Percentiles rank a stretch among this genome's conserved stretches.
Conservation (phyloP, 495 filamentous ascomycete genomes). For the Letharia columbiana region DNA sequence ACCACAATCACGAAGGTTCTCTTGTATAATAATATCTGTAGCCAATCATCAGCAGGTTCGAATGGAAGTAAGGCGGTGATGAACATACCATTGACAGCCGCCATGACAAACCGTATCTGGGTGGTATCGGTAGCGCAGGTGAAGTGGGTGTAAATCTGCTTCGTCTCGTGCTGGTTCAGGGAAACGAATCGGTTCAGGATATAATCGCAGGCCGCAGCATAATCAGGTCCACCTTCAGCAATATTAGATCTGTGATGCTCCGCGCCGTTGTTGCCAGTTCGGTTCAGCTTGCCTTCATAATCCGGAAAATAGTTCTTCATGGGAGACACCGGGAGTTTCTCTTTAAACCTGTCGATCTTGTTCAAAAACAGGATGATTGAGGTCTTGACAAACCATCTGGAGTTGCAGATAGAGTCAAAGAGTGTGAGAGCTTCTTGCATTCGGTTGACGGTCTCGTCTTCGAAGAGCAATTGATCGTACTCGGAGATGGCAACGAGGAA, state of each 20-base stretch:
- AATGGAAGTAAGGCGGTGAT: not conserved
- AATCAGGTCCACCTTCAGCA: constrained; percentile 67
- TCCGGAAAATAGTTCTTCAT: constrained; percentile 99
- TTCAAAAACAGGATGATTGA: constrained; percentile 99
- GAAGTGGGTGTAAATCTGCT: constrained; percentile 99
- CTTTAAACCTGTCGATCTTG: constrained; percentile 99
- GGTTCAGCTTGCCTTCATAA: constrained; percentile 57
- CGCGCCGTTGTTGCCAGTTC: constrained; percentile 39
- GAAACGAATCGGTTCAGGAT: constrained; percentile 96
- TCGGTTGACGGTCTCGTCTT: constrained; percentile 82
- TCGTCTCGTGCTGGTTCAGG: constrained; percentile 95
- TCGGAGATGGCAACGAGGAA: constrained; percentile 98
- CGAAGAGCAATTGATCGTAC: constrained; percentile 96
- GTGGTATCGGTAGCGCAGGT: constrained; percentile 97
- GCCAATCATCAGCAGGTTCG: constrained; percentile 20
- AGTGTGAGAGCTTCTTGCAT: constrained; percentile 98
- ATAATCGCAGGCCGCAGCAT: constrained; percentile 88
- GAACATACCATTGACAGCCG: constrained; percentile 88
- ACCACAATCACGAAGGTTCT: constrained; percentile 96
- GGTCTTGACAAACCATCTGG: constrained; percentile 98
- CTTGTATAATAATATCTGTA: constrained; percentile 98
- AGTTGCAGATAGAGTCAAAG: constrained; percentile 99
- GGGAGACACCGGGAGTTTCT: constrained; percentile 97
- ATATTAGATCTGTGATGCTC: constrained; percentile 37
- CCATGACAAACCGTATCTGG: constrained; percentile 99